phyloP scores from a whole-genome alignment of 202 grass and related monocot genomes.

The Zoysia matrella region DNA sequence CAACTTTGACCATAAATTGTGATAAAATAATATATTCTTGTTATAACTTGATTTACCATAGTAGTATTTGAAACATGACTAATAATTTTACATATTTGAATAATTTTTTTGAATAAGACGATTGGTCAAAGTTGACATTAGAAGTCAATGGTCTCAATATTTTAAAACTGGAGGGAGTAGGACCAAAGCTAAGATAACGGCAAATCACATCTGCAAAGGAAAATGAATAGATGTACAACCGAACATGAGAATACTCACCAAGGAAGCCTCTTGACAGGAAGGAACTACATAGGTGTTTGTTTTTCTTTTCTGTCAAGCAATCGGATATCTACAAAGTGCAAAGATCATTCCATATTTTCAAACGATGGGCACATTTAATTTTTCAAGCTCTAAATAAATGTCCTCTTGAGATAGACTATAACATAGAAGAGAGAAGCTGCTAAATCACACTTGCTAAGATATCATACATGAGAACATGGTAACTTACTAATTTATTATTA shows the following conservation, averaged over 20 bases:
- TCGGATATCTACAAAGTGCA: not conserved
- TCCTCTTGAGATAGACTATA: constrained; percentile 10
- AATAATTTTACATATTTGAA: too few relatives aligned
- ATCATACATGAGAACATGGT: constrained; percentile 24
- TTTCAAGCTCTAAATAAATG: not conserved
- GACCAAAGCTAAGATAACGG: constrained; percentile 19
- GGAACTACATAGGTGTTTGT: not conserved
- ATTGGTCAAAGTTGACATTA: too few relatives aligned
- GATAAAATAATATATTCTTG: too few relatives aligned
- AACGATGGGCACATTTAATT: constrained; percentile 11
- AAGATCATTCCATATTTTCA: not conserved
- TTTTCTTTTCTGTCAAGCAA: constrained; percentile 20
- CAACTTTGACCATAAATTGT: too few relatives aligned
- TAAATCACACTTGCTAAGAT: constrained; percentile 16
- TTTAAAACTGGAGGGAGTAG: too few relatives aligned
- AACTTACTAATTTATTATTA: constrained; percentile 2
- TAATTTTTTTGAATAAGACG: too few relatives aligned
- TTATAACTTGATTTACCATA: too few relatives aligned
- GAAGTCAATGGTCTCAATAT: too few relatives aligned
- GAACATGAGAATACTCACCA: not conserved
- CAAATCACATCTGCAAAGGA: not conserved
- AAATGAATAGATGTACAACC: not conserved
- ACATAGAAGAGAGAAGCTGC: constrained; percentile 21
- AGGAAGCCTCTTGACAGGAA: not conserved
- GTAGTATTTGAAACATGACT: too few relatives aligned